These are phyloP conservation scores for Mycena kentingensis DNA, from an alignment of 768 basidiomycete genomes.

Conservation along the genomic window DNA sequence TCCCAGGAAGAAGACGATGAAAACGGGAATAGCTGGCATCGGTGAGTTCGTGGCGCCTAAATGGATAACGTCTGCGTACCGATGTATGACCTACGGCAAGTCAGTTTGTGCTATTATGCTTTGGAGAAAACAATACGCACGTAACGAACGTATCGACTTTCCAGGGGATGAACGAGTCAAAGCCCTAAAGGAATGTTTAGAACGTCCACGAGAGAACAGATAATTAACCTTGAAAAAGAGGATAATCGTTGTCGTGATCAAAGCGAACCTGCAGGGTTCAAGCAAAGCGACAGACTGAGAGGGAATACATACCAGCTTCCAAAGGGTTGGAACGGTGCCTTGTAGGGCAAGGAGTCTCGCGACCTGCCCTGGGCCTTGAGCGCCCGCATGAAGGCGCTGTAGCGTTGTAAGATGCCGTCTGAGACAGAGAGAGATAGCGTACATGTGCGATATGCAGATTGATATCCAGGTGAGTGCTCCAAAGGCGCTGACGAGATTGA, in stretches of 20 bases:
- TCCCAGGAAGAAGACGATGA: slow-evolving; percentile 41
- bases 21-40: slow-evolving; percentile 34
- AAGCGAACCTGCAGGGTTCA: slow-evolving; percentile 42
- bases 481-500: slow-evolving; percentile 50
- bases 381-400: slow-evolving; percentile 48
- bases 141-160: slow-evolving; percentile 62
- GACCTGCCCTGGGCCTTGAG: slow-evolving; percentile 43
- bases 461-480: slow-evolving; percentile 52
- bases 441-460: slow-evolving; percentile 65
- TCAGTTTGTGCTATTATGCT: too few species aligned
- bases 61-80: too few species aligned
- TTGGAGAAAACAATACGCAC: slow-evolving; percentile 40
- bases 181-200: too few species aligned
- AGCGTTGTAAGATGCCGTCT: neutral
- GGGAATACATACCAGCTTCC: slow-evolving; percentile 41
- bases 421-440: slow-evolving; percentile 22
- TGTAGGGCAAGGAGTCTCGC: slow-evolving; percentile 47
- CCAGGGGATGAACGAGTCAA: slow-evolving; percentile 53
- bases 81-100: slow-evolving; percentile 44
- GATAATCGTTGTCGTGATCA: slow-evolving; percentile 52
- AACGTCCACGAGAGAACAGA: too few species aligned
- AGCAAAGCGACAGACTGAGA: neutral
- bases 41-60: too few species aligned
- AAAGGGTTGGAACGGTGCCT: slow-evolving; percentile 65
- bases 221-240: slow-evolving; percentile 64